Evolutionary conservation across 148 eudicot species (phyloP).

Genomic region (Chenopodium formosanum): DNA sequence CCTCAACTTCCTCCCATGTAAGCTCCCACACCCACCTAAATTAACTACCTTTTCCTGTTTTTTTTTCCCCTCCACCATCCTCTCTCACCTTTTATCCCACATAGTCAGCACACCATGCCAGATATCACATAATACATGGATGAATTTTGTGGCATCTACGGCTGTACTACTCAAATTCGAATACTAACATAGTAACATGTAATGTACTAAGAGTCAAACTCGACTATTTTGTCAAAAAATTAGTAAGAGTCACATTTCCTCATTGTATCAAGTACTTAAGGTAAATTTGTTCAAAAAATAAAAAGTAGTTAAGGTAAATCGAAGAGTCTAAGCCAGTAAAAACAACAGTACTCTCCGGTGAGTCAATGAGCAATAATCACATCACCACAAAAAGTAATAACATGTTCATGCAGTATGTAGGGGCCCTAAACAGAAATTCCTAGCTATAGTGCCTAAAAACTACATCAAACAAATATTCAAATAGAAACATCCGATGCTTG

Average conservation of each 20-base stretch:
- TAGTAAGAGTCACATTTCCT: no score
- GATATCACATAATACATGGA: background rate
- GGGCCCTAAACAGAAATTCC: background rate
- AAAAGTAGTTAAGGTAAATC: background rate
- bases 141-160: no score
- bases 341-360: background rate
- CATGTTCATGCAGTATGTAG: background rate
- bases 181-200: background rate
- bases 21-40: no score
- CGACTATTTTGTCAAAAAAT: background rate
- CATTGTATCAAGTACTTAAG: no score
- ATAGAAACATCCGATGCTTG: background rate
- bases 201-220: background rate
- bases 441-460: no score
- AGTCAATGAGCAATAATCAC: background rate
- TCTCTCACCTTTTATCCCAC: no score
- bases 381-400: background rate
- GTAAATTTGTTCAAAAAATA: no score
- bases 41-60: no score
- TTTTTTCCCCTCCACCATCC: no score
- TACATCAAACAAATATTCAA: no score
- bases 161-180: no score
- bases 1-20: no score
- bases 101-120: background rate
- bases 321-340: background rate